Percentiles rank a stretch among this genome's conserved stretches.
Conservation (phyloP, 2,329 filamentous ascomycete species). For the Claviceps purpurea region DNA sequence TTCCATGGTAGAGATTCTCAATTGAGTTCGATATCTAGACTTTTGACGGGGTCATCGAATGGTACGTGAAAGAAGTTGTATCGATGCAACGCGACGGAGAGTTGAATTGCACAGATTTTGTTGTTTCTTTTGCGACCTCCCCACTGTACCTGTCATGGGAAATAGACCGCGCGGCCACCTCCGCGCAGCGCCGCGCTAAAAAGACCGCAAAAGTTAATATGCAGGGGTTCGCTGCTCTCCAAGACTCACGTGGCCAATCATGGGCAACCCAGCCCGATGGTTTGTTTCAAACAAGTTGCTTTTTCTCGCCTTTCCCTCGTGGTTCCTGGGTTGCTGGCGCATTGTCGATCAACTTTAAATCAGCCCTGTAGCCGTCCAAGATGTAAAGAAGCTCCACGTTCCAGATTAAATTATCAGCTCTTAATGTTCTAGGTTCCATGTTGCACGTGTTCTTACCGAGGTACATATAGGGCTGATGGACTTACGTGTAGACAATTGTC, state of each 20-base stretch:
- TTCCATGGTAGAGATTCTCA: too few relatives aligned
- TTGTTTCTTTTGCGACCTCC: not conserved
- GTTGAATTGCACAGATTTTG: not conserved
- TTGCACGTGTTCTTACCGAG: too few relatives aligned
- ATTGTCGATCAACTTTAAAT: not conserved
- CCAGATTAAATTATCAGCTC: too few relatives aligned
- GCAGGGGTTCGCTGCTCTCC: not conserved
- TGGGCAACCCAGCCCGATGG: not conserved
- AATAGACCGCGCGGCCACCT: not conserved
- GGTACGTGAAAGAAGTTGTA: too few relatives aligned
- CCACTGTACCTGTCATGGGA: not conserved
- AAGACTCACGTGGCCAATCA: not conserved
- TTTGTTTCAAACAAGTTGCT: not conserved
- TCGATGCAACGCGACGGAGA: too few relatives aligned
- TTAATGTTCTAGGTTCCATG: too few relatives aligned
- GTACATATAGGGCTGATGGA: too few relatives aligned
- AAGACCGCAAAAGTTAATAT: not conserved
- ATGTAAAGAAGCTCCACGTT: not conserved
- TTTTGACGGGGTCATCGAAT: too few relatives aligned
- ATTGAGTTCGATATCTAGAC: too few relatives aligned
- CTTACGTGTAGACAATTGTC: too few relatives aligned
- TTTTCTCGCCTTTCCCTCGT: not conserved
- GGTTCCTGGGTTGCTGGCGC: not conserved
- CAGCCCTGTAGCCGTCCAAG: not conserved
- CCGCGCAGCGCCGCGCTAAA: not conserved